phyloP scores from a whole-genome alignment of 2,329 filamentous ascomycete genomes.

The Sclerotinia trifoliorum region DNA sequence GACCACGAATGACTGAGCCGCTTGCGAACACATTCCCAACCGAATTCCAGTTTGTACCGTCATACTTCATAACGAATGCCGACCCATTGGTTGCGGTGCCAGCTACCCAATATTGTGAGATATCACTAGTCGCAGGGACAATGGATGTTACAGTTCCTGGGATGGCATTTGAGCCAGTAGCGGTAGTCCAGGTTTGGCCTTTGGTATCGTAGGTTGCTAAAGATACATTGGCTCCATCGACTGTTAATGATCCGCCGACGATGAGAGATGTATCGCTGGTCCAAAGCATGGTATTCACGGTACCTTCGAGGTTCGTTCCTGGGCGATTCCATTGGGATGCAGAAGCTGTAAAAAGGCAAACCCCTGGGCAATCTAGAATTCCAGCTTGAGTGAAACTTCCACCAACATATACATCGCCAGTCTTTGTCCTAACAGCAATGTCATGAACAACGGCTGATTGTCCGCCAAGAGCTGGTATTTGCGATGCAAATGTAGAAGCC shows the following conservation, averaged over 20 bases:
- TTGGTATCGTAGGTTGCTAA: slow-evolving; percentile 73
- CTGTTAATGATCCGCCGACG: slow-evolving; percentile 71
- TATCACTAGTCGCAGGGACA: slow-evolving; percentile 68
- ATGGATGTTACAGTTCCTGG: slow-evolving; percentile 80
- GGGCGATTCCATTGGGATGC: slow-evolving; percentile 77
- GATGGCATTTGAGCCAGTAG: slow-evolving; percentile 61
- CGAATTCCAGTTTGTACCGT: slow-evolving; percentile 68
- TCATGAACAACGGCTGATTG: slow-evolving; percentile 69
- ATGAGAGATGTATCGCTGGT: slow-evolving; percentile 67
- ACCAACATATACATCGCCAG: slow-evolving; percentile 77
- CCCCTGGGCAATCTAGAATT: slow-evolving; percentile 73
- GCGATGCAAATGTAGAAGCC: slow-evolving; percentile 60
- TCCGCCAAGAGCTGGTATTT: slow-evolving; percentile 75
- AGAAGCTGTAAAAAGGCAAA: slow-evolving; percentile 75
- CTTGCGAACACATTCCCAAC: slow-evolving; percentile 62
- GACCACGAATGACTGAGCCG: slow-evolving; percentile 68
- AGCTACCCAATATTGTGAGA: slow-evolving; percentile 76
- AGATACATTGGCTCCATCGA: slow-evolving; percentile 63
- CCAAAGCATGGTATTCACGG: slow-evolving; percentile 74
- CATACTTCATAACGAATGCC: slow-evolving; percentile 78
- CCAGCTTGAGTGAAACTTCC: slow-evolving; percentile 84
- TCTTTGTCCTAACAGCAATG: slow-evolving; percentile 69
- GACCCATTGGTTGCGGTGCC: slow-evolving; percentile 68
- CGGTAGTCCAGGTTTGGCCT: slow-evolving; percentile 62
- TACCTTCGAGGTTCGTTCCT: slow-evolving; percentile 68